Conservation (phyloP, 2,329 filamentous ascomycete species). For the Epichloe typhina region DNA sequence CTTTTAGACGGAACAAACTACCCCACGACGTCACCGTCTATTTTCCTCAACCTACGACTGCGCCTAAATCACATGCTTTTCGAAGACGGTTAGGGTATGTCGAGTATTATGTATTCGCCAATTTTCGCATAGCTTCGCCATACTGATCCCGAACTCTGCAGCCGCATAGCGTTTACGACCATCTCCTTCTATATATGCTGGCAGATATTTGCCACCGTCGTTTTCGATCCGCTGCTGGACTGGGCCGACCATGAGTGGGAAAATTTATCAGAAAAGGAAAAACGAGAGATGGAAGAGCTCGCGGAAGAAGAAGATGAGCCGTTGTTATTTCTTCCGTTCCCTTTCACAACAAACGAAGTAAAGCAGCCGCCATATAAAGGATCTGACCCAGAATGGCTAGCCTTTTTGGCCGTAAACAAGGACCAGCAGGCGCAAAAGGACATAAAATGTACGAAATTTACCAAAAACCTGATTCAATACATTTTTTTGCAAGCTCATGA, state of each 20-base stretch:
- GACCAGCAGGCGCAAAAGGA: slow-evolving; percentile 33
- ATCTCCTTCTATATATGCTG: slow-evolving; percentile 25
- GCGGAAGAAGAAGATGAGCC: slow-evolving; percentile 31
- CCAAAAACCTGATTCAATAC: neutral
- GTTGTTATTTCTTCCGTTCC: slow-evolving; percentile 46
- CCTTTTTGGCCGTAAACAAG: slow-evolving; percentile 44
- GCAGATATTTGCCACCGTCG: slow-evolving; percentile 29
- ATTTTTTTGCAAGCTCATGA: neutral
- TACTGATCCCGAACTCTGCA: slow-evolving; percentile 4
- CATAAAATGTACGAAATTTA: slow-evolving; percentile 30
- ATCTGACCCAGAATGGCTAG: slow-evolving; percentile 49
- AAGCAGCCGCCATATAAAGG: slow-evolving; percentile 37
- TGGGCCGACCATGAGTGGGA: slow-evolving; percentile 30
- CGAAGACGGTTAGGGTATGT: slow-evolving; percentile 4
- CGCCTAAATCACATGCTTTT: slow-evolving; percentile 1
- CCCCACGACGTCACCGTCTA: slow-evolving; percentile 18
- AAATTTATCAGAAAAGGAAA: slow-evolving; percentile 30
- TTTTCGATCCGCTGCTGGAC: slow-evolving; percentile 32
- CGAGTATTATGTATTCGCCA: neutral
- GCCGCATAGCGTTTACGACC: slow-evolving; percentile 18
- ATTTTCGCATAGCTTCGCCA: neutral
- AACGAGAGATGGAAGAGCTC: slow-evolving; percentile 25
- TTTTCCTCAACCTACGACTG: slow-evolving; percentile 13
- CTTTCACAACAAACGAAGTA: slow-evolving; percentile 39
- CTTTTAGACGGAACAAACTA: slow-evolving; percentile 16